Conservation (phyloP, 331 rosid species). For the Malus hybrid region DNA sequence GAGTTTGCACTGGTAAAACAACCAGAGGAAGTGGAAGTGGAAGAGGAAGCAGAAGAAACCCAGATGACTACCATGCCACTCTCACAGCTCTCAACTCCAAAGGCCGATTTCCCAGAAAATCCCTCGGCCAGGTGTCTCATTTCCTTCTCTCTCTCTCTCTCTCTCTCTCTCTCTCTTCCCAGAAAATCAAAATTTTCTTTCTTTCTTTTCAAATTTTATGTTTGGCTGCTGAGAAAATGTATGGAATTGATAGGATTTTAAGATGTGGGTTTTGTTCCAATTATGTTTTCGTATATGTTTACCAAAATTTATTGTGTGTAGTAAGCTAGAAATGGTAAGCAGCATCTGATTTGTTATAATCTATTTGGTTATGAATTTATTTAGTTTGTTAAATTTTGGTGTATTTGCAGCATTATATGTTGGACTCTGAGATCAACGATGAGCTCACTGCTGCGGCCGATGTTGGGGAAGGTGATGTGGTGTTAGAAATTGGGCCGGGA, state of each 20-base stretch:
- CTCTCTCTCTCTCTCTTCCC: background rate
- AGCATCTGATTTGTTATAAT: background rate
- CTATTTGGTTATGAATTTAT: background rate
- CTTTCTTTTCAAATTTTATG: background rate
- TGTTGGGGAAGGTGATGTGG: conserved; percentile 64
- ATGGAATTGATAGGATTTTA: background rate
- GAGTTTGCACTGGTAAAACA: conserved; percentile 19
- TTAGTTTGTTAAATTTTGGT: background rate
- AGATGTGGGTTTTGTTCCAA: background rate
- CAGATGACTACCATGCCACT: conserved; percentile 69
- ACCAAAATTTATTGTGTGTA: background rate
- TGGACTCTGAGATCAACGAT: conserved; percentile 67
- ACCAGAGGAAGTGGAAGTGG: background rate
- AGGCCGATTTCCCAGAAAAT: conserved; percentile 82
- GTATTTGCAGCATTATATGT: conserved; percentile 77
- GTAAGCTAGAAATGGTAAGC: background rate
- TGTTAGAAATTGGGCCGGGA: conserved; percentile 93
- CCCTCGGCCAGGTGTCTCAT: conserved; percentile 76
- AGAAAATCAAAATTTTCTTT: background rate
- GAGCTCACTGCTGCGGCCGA: conserved; percentile 58
- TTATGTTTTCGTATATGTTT: background rate
- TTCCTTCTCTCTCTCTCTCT: background rate
- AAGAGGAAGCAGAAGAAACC: conserved; percentile 15
- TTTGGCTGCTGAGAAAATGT: conserved; percentile 6
- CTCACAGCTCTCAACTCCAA: conserved; percentile 83